These are phyloP conservation scores for Acidiella bohemica DNA, from an alignment of 495 filamentous ascomycete genomes.

Conservation along the genomic window DNA sequence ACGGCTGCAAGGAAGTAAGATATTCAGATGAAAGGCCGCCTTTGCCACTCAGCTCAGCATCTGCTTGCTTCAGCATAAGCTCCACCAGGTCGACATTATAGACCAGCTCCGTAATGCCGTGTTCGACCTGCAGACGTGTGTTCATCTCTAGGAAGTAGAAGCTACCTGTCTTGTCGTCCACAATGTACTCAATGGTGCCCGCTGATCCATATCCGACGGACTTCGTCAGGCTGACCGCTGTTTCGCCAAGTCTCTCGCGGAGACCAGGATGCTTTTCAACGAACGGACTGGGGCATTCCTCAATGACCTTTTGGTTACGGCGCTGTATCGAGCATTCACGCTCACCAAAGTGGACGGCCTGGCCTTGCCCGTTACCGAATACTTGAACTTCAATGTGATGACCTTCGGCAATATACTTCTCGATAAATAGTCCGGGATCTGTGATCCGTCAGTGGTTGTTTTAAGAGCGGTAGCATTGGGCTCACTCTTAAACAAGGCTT, in stretches of 20 bases:
- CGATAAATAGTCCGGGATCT: slow-evolving; percentile 23
- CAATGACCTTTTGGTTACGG: slow-evolving; percentile 47
- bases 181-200: slow-evolving; percentile 52
- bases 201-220: slow-evolving; percentile 44
- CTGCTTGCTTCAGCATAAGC: slow-evolving; percentile 41
- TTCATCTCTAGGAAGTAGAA: slow-evolving; percentile 63
- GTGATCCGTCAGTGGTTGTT: neutral
- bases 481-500: slow-evolving; percentile 24
- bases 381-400: slow-evolving; percentile 39
- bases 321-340: slow-evolving; percentile 48
- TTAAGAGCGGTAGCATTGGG: neutral
- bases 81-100: slow-evolving; percentile 47
- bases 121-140: slow-evolving; percentile 53
- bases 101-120: slow-evolving; percentile 49
- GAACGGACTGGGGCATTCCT: slow-evolving; percentile 41
- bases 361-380: slow-evolving; percentile 39
- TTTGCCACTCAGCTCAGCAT: slow-evolving; percentile 32
- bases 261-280: slow-evolving; percentile 34
- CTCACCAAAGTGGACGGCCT: slow-evolving; percentile 42
- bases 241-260: slow-evolving; percentile 36
- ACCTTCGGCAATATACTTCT: slow-evolving; percentile 9
- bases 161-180: slow-evolving; percentile 42
- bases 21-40: slow-evolving; percentile 29
- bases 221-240: slow-evolving; percentile 38
- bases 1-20: slow-evolving; percentile 27